Conservation (phyloP, 2,329 filamentous ascomycete species). For the Aspergillus awamori region DNA sequence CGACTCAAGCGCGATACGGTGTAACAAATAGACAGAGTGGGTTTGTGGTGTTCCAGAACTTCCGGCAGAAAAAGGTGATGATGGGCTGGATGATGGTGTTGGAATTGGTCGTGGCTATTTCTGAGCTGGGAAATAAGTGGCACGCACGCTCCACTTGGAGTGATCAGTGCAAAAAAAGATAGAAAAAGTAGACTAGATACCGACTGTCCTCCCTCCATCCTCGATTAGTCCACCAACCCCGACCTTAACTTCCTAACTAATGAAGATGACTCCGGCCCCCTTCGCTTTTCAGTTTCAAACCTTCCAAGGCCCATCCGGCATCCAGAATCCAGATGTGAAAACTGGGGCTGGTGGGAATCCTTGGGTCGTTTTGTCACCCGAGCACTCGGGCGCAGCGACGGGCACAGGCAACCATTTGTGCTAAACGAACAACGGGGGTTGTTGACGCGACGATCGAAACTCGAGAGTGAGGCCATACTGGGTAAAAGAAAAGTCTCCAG, state of each 20-base stretch:
- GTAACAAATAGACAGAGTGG: slow-evolving; percentile 17
- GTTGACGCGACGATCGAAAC: slow-evolving; percentile 15
- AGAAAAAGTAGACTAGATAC: not conserved
- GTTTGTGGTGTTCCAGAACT: slow-evolving; percentile 19
- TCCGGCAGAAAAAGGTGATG: slow-evolving; percentile 7
- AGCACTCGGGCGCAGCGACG: slow-evolving; percentile 15
- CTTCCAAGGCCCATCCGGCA: slow-evolving; percentile 6
- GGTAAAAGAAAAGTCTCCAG: not conserved
- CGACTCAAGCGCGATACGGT: slow-evolving; percentile 9
- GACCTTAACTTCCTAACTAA: not conserved
- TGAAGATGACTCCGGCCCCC: slow-evolving; percentile 1
- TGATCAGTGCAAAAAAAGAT: not conserved
- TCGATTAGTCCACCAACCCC: not conserved
- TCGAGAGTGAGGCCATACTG: not conserved
- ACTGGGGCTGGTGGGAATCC: slow-evolving; percentile 16
- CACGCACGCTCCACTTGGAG: not conserved
- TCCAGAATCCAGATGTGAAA: slow-evolving; percentile 6
- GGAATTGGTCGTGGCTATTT: slow-evolving; percentile 1
- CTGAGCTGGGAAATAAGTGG: slow-evolving; percentile 7
- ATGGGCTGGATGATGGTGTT: too few species aligned
- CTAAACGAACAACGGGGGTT: slow-evolving; percentile 12
- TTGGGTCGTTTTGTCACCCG: slow-evolving; percentile 19
- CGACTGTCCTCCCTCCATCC: not conserved
- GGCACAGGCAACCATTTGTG: slow-evolving; percentile 10
- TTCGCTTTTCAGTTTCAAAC: slow-evolving; percentile 3